A percentile compares a stretch with the other conserved stretches of the same genome.
Evolutionary conservation across 345 rosid species (phyloP).

Genomic region (Turnera subulata): DNA sequence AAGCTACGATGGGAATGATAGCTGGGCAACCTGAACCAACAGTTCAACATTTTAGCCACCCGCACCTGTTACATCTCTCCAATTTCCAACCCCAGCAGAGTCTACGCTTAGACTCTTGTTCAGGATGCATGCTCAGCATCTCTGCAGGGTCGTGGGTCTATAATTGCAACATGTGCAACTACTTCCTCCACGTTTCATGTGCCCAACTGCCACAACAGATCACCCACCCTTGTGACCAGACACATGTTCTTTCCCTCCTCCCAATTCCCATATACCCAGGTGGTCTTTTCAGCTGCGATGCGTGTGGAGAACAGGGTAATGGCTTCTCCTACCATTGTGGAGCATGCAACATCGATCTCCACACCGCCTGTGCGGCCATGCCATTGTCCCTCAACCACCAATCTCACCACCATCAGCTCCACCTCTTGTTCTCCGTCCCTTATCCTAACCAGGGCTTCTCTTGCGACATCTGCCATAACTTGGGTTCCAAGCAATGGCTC

Average conservation of each 20-base stretch:
- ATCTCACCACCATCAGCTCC: constrained; percentile 41
- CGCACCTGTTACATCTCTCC: constrained; percentile 33
- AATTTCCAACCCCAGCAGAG: constrained; percentile 22
- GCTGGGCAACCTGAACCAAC: constrained; percentile 20
- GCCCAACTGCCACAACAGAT: constrained; percentile 35
- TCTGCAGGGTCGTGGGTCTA: constrained; percentile 25
- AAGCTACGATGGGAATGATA: constrained; percentile 18
- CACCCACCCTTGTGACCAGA: constrained; percentile 38
- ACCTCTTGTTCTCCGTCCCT: constrained; percentile 34
- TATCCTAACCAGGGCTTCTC: constrained; percentile 25
- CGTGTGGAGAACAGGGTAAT: constrained; percentile 33
- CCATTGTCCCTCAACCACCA: constrained; percentile 31
- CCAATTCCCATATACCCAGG: constrained; percentile 28
- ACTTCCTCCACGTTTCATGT: constrained; percentile 39
- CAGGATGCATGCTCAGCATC: constrained; percentile 33
- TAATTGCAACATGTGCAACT: constrained; percentile 30
- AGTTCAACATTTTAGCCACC: constrained; percentile 46
- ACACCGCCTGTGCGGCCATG: constrained; percentile 40
- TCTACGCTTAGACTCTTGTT: constrained; percentile 15
- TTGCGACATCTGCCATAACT: constrained; percentile 30
- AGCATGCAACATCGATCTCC: constrained; percentile 40
- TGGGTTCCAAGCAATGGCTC: constrained; percentile 39
- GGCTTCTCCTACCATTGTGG: constrained; percentile 47
- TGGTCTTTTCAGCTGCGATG: constrained; percentile 33
- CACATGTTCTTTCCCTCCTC: constrained; percentile 34